A percentile compares a stretch with the other conserved stretches of the same genome.
These are phyloP conservation scores for Trichoderma gamsii DNA, from an alignment of 495 filamentous ascomycete genomes.

Conservation along the genomic window DNA sequence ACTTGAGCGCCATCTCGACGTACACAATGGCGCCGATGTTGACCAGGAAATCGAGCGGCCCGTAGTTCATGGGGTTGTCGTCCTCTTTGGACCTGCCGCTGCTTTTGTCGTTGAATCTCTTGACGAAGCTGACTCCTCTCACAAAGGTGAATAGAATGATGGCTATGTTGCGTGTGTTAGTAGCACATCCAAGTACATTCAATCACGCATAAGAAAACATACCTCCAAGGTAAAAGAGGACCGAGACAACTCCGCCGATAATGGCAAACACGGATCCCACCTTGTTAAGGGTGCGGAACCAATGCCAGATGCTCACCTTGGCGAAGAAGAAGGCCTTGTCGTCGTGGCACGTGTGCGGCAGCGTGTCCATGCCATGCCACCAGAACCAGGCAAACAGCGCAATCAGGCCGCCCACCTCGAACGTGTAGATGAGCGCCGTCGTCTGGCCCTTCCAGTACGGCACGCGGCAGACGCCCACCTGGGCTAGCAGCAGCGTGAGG, in stretches of 20 bases:
- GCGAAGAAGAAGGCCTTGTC: conserved; percentile 25
- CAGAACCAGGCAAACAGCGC: conserved; percentile 21
- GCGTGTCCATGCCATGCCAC: conserved; percentile 21
- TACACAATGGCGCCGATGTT: conserved; percentile 10
- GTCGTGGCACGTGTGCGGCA: conserved; percentile 18
- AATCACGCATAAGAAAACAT: no score
- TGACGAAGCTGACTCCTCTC: neutral
- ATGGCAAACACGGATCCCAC: conserved; percentile 12
- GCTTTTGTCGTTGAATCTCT: neutral
- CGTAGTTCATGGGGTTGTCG: neutral
- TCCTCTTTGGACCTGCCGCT: neutral
- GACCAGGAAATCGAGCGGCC: conserved; percentile 1
- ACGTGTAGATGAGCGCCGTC: conserved; percentile 2
- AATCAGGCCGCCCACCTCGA: neutral
- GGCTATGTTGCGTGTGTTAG: neutral
- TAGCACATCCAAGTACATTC: no score
- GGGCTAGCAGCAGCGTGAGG: conserved; percentile 4
- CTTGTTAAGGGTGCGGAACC: conserved; percentile 26
- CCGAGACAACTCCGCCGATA: neutral
- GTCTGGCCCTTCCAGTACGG: conserved; percentile 5
- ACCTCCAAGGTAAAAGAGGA: conserved; percentile 4
- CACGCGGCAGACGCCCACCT: conserved; percentile 9
- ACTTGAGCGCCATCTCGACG: conserved; percentile 6
- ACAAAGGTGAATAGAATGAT: neutral
- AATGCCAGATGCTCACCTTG: conserved; percentile 21